These are phyloP conservation scores for Pleurotus ostreatus DNA, from an alignment of 768 basidiomycete genomes.

Conservation along the genomic window DNA sequence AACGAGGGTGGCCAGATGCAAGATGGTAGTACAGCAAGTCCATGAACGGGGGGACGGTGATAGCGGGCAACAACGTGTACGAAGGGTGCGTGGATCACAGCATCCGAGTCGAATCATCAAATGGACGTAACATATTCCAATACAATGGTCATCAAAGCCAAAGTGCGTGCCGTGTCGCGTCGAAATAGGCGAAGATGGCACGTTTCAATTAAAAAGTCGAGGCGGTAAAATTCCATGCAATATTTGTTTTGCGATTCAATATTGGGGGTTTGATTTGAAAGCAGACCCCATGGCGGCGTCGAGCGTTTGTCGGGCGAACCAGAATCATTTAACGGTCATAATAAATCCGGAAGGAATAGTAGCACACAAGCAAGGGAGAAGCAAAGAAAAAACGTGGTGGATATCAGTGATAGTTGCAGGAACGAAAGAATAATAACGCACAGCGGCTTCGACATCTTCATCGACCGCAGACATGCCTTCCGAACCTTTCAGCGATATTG, in stretches of 20 bases:
- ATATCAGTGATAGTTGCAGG: constrained; percentile 9
- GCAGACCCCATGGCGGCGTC: too few species aligned
- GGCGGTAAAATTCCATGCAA: neutral
- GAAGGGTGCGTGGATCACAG: neutral
- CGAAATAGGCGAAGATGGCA: too few species aligned
- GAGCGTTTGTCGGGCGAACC: too few species aligned
- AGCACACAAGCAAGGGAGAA: neutral
- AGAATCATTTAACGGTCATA: too few species aligned
- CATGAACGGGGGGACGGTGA: neutral
- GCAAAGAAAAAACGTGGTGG: neutral
- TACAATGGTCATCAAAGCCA: neutral
- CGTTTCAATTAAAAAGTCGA: too few species aligned
- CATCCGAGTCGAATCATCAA: neutral
- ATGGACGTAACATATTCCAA: constrained; percentile 5
- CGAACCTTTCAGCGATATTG: constrained; percentile 74
- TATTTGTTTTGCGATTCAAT: neutral
- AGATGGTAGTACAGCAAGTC: neutral
- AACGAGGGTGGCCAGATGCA: neutral
- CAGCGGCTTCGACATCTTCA: constrained; percentile 86
- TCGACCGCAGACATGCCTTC: constrained; percentile 83
- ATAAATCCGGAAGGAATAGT: neutral
- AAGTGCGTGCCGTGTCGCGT: neutral
- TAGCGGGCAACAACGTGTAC: constrained; percentile 7
- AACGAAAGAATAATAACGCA: constrained; percentile 36
- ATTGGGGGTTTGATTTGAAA: too few species aligned